Conservation (phyloP, 2,329 filamentous ascomycete species). For the Arthrobotrys iridis region DNA sequence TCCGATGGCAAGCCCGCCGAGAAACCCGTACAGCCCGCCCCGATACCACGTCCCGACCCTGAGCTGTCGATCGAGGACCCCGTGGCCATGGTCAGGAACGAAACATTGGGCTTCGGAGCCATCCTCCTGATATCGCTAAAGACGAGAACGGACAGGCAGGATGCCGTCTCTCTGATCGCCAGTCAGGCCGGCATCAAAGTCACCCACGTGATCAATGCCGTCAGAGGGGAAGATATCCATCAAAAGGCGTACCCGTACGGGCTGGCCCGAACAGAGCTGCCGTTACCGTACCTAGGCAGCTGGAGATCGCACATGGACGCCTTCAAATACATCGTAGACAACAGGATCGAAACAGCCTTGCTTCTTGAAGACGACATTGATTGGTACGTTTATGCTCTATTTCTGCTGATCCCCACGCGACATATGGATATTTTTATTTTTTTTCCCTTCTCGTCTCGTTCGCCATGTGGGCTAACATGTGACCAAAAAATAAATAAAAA, state of each 20-base stretch:
- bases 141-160: slow-evolving; percentile 46
- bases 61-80: slow-evolving; percentile 28
- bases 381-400: slow-evolving; percentile 30
- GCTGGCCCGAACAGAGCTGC: slow-evolving; percentile 33
- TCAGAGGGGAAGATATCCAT: slow-evolving; percentile 48
- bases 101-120: slow-evolving; percentile 48
- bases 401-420: neutral
- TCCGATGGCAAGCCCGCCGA: neutral
- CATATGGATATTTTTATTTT: too few relatives aligned
- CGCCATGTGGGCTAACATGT: slow-evolving; percentile 1
- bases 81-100: slow-evolving; percentile 31
- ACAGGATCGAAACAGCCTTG: slow-evolving; percentile 44
- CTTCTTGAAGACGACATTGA: slow-evolving; percentile 49
- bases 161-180: slow-evolving; percentile 47
- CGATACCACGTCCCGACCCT: neutral
- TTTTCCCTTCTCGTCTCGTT: too few relatives aligned
- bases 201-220: slow-evolving; percentile 42
- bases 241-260: slow-evolving; percentile 50
- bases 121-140: slow-evolving; percentile 48
- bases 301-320: slow-evolving; percentile 53
- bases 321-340: slow-evolving; percentile 53
- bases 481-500: neutral
- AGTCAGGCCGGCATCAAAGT: slow-evolving; percentile 32
- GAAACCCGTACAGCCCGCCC: neutral
- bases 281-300: slow-evolving; percentile 46